Percentiles rank a stretch among this genome's conserved stretches.
Evolutionary conservation across 768 basidiomycete species (phyloP).

Genomic region (Mycena rosella): DNA sequence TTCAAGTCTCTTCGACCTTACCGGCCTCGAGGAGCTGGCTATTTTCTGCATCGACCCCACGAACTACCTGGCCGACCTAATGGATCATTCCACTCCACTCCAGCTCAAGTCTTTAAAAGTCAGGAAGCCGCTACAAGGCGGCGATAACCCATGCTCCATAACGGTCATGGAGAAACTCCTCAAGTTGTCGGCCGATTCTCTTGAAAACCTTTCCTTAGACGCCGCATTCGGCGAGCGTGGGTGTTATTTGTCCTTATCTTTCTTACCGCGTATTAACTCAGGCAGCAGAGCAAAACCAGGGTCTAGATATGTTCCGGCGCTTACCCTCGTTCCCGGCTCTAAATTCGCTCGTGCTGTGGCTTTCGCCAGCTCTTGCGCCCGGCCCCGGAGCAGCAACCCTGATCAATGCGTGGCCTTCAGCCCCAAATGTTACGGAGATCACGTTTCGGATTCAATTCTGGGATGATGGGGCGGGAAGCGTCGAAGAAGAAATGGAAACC

Average conservation of each 20-base stretch:
- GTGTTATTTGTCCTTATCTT: background rate
- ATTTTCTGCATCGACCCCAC: background rate
- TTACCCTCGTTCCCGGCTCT: background rate
- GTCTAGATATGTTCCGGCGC: background rate
- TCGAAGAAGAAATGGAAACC: background rate
- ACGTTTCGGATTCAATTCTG: background rate
- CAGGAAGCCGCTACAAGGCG: background rate
- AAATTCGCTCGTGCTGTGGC: background rate
- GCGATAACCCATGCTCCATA: background rate
- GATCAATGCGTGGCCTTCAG: background rate
- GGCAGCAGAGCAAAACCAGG: no score
- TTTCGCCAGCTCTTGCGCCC: background rate
- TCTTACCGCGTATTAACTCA: background rate
- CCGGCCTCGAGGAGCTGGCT: background rate
- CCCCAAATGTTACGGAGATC: background rate
- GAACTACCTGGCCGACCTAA: background rate
- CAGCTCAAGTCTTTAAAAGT: background rate
- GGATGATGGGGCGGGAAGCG: background rate
- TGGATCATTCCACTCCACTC: background rate
- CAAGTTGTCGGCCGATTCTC: background rate
- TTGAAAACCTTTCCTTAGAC: background rate
- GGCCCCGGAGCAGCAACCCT: background rate
- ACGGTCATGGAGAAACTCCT: background rate
- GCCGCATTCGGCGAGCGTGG: background rate
- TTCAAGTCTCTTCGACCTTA: conserved; percentile 1